Evolutionary conservation across 1,284 basidiomycete genomes (phyloP), one percentile per base, ranked within the genome.

Genomic region (Ustilago shanxiensis): DNA sequence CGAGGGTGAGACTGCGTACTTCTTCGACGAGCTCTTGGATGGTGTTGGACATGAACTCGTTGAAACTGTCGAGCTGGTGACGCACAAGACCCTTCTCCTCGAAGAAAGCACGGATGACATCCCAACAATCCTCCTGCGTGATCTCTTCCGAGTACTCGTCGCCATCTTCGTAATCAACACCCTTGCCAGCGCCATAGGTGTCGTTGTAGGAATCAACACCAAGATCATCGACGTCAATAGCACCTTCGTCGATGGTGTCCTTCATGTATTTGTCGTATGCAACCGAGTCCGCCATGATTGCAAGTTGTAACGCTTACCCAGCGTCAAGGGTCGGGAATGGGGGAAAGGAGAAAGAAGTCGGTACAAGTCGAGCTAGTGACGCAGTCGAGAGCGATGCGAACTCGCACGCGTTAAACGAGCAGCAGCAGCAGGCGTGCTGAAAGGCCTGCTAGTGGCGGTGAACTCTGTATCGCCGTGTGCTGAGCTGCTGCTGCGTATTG

Each of bases 21-120:
- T 99, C 97, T 85, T 99, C 96, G 37, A 99, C 95, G 35, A 99
- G 90, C 86, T 99, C 96, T 88, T 99, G 96, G 93, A 99, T 98
- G n/a, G 95, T 98, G 85, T 98, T 98, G 87, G 96, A 94, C 55
- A 99, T 94, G 85, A 99, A 99, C 88, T 99, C 97, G 87, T 99
- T 95, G 88, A 97, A 99, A 31, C 94, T 96, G 88, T 97, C 95
- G 64, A 99, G 91, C 87, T 99, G 96, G 87, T 99, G 97, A 61
- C 95, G 91, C 65, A 99, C 97, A 68, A 99, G 92, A 87, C 96
- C 96, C 87, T 97, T 98, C 87, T 95, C 93, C 73, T 94, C 92
- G 86, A 99, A 99, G 89, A 98, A 99, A 82, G 93, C 92, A 71
- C 93, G 93, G 83, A 99, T 98, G 57, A 85, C 82, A 54, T 85